Conservation (phyloP, 345 rosid species). For the Alliaria petiolata region DNA sequence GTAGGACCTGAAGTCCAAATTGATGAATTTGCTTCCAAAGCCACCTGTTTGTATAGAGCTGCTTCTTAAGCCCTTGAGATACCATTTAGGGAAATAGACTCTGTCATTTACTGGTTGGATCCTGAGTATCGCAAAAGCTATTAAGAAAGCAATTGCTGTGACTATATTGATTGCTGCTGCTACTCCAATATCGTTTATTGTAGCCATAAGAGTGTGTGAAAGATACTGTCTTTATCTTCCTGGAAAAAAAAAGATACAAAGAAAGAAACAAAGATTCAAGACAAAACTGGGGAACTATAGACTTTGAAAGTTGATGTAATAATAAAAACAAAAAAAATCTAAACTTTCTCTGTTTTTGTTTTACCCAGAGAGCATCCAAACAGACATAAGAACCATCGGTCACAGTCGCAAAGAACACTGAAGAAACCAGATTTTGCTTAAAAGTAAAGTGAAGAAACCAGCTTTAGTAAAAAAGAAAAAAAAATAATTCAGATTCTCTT, state of each 20-base stretch:
- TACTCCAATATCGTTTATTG: slow-evolving; percentile 72
- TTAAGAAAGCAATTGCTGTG: slow-evolving; percentile 64
- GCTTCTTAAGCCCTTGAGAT: slow-evolving; percentile 71
- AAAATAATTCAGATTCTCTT: not conserved
- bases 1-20: slow-evolving; percentile 72
- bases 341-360: not conserved
- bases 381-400: slow-evolving; percentile 7
- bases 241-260: no score
- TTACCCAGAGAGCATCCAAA: not conserved
- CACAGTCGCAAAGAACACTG: slow-evolving; percentile 17
- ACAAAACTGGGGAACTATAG: not conserved
- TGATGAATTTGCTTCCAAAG: slow-evolving; percentile 61
- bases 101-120: slow-evolving; percentile 93
- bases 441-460: slow-evolving; percentile 4
- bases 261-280: slow-evolving; percentile 17
- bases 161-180: slow-evolving; percentile 86
- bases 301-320: not conserved
- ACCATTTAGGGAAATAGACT: slow-evolving; percentile 96
- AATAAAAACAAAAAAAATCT: not conserved
- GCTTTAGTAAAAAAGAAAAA: not conserved
- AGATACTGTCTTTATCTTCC: slow-evolving; percentile 6
- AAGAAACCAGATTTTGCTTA: not conserved
- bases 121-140: slow-evolving; percentile 75
- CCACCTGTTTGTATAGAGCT: slow-evolving; percentile 62
- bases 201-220: slow-evolving; percentile 55